Conservation (phyloP, 140 eudicot genomes). For the Senecio squalidus region DNA sequence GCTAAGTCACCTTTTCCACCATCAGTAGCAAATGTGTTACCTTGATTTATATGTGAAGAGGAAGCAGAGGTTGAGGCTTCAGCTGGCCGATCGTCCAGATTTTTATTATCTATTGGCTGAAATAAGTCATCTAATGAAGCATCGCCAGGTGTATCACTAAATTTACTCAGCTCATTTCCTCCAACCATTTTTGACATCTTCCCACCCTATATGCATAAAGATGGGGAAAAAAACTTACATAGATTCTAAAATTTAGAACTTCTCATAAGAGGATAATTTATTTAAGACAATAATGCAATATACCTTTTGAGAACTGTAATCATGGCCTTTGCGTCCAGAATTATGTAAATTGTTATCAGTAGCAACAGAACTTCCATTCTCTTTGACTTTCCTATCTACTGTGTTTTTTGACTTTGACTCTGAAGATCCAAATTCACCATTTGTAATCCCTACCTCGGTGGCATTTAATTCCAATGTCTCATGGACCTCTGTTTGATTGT, state of each 20-base stretch:
- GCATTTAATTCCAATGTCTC: slow-evolving; percentile 28
- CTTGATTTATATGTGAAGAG: slow-evolving; percentile 48
- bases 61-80: slow-evolving; percentile 82
- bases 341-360: slow-evolving; percentile 29
- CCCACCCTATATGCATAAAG: no score
- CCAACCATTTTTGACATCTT: slow-evolving; percentile 39
- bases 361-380: slow-evolving; percentile 45
- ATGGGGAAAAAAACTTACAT: no score
- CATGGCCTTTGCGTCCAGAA: slow-evolving; percentile 50
- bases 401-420: slow-evolving; percentile 34
- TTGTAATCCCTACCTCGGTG: slow-evolving; percentile 34
- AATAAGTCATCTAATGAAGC: slow-evolving; percentile 93
- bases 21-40: slow-evolving; percentile 31
- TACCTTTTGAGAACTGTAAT: slow-evolving; percentile 40
- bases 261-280: no score
- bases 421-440: slow-evolving; percentile 47
- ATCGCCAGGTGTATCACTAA: slow-evolving; percentile 95
- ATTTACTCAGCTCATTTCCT: slow-evolving; percentile 76
- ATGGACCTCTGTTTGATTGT: slow-evolving; percentile 28
- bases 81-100: slow-evolving; percentile 44
- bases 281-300: no score
- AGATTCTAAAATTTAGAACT: no score
- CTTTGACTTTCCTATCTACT: slow-evolving; percentile 37
- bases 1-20: slow-evolving; percentile 73
- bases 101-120: slow-evolving; percentile 63